Evolutionary conservation across 176 grass and related monocot genomes (phyloP).

Genomic region (Zoysia pacifica): DNA sequence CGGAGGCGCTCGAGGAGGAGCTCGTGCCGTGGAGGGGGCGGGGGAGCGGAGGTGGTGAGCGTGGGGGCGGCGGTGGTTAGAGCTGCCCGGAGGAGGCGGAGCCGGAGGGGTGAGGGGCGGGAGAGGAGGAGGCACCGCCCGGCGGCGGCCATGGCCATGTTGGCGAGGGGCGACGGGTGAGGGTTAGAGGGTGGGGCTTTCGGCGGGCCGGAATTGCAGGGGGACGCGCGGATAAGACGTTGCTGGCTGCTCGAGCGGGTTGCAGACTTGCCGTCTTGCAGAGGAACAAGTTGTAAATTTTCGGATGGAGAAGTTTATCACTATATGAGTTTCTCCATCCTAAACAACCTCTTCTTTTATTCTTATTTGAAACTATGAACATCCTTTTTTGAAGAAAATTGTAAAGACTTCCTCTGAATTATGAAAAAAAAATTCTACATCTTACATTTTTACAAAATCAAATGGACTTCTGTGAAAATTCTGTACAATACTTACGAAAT

Average conservation of each 20-base stretch:
- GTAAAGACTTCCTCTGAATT: no score
- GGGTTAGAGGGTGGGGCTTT: constrained; percentile 26
- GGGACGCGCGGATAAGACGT: constrained; percentile 34
- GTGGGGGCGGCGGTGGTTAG: constrained; percentile 38
- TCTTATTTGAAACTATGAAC: no score
- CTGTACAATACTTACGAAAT: no score
- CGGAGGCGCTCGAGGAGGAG: constrained; percentile 89
- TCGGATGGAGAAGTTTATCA: no score
- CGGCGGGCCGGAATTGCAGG: neutral
- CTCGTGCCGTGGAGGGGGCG: constrained; percentile 56
- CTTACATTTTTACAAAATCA: no score
- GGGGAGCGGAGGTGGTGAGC: constrained; percentile 7
- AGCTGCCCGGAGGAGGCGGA: constrained; percentile 47
- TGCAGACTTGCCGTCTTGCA: neutral
- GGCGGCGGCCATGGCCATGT: constrained; percentile 52
- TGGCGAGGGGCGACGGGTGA: constrained; percentile 15
- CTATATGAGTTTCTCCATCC: no score
- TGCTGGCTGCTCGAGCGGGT: neutral
- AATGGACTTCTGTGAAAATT: no score
- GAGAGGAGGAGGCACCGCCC: constrained; percentile 59
- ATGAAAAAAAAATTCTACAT: no score
- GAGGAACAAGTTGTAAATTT: no score
- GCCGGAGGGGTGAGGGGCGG: constrained; percentile 45
- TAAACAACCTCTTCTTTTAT: no score
- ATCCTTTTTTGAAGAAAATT: no score